Base-by-base conservation (phyloP, 2,329 filamentous ascomycete species). In the Biscogniauxia sp. region DNA sequence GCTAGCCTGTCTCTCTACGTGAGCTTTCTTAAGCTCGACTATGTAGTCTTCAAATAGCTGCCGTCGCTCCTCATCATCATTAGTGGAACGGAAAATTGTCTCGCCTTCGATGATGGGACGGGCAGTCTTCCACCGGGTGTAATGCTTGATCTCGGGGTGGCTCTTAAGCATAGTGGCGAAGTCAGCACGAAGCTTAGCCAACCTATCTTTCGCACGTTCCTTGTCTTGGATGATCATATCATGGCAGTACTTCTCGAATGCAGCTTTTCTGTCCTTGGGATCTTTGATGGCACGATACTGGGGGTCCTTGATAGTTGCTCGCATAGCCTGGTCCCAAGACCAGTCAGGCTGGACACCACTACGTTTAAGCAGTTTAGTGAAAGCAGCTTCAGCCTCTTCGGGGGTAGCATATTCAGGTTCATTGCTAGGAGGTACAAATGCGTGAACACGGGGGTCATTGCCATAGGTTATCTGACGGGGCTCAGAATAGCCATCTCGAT, bases 81-180 rank as follows among this genome's bases (percentile, higher is more conserved):
- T 90, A 51, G 93, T 94, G 28, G 93, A 94, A 69, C 93, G 89
- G 79, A 98, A 99, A 61, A 96, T 95, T 54, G 92, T 95, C 80
- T 99, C 95, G 55, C 90, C 90, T 76, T 98, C 92, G 64, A 99
- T 92, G 66, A 97, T 96, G 9, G 93, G 92, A 55, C 92, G 88
- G 57, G 94, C 95, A 17, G 92, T 97, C 83, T 93, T 96, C 95
- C 95, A 99, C 63, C 93, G 90, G 51, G 94, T 97, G 76, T 96
- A 97, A 75, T 97, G 88, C 76, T 93, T 95, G 77, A 99, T 98
- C 76, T 99, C 95, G 63, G 93, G 93, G 75, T 99, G 94, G 67
- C 93, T 93, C 77, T 90, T 92, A 67, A 99, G 84, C 95, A 99
- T 99, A 58, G 89, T 93, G 68, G 90, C 90, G 77, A 99, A 99